phyloP scores from a whole-genome alignment of 495 filamentous ascomycete genomes.

The Lentithecium fluviatile region DNA sequence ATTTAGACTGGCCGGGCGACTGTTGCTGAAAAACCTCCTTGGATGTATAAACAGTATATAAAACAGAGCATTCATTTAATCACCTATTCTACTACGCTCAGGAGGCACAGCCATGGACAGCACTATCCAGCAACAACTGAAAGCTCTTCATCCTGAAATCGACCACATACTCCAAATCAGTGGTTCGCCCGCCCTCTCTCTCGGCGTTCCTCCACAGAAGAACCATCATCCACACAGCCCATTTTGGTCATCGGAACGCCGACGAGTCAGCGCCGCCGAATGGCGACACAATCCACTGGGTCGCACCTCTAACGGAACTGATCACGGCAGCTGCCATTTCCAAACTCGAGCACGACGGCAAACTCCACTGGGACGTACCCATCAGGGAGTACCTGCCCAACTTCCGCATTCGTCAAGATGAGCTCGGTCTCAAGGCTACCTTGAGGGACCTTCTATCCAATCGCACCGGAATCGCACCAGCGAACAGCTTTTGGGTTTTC shows the following conservation, averaged over 20 bases:
- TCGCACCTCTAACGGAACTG: constrained; percentile 46
- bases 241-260: constrained; percentile 8
- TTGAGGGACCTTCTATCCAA: constrained; percentile 9
- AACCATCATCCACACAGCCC: constrained; percentile 1
- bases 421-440: constrained; percentile 1
- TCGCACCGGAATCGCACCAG: constrained; percentile 1
- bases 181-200: constrained; percentile 3
- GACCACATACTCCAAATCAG: constrained; percentile 1
- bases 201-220: constrained; percentile 8
- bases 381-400: constrained; percentile 34
- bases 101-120: too few relatives aligned
- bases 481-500: constrained; percentile 1
- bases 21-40: too few relatives aligned
- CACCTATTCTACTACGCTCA: too few relatives aligned
- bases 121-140: too few relatives aligned
- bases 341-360: constrained; percentile 41
- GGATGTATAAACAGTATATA: too few relatives aligned
- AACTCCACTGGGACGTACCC: constrained; percentile 32
- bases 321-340: constrained; percentile 42
- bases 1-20: too few relatives aligned
- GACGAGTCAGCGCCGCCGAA: constrained; percentile 11
- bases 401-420: constrained; percentile 25
- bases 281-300: constrained; percentile 42
- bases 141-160: too few relatives aligned
- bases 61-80: too few relatives aligned